Evolutionary conservation across 2,329 filamentous ascomycete genomes (phyloP), one percentile per base, ranked within the genome.

Genomic region (Fusarium albosuccineum): DNA sequence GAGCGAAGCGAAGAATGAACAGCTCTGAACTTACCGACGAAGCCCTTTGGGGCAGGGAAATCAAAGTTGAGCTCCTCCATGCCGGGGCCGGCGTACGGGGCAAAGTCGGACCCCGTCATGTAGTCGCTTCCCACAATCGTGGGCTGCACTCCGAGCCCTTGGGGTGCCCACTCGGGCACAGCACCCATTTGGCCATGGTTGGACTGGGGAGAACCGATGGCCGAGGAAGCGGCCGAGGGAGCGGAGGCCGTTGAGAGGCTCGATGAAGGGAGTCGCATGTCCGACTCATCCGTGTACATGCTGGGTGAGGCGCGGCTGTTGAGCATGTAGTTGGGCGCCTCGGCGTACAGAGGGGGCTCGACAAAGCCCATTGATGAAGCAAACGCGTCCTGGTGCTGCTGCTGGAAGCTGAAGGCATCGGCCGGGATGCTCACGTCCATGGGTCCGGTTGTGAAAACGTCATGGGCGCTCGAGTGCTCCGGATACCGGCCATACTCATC

Each of bases 161-260:
- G 73, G 17, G 82, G 78, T 67, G 83, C 77, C 87, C 89, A 92
- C 62, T 89, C 86, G 45, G 88, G 82, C 51, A 87, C 83, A 71
- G 82, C 81, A 63, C 86, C 86, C 66, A 85, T 78, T 68, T 86
- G 86, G 57, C 85, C 84, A 72, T 86, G 84, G 66, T 86, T 85
- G 2, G 89, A 89, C 71, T 88, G 87, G 27, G 90, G 90, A 22
- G 90, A 92, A 58, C 89, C 89, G 64, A 89, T 86, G 55, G 87
- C 87, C 9, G 90, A 92, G 1, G 89, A 91, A 7, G 89, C 82
- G 5, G 87, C 87, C 52, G 90, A 92, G 53, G 82, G 86, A 57
- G 79, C 89, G 60, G 87, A 91, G 26, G 83, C 84, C 62, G 85
- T 88, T 63, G 85, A 93, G 64, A 85, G 83, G 74, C 84, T 88